A percentile compares a stretch with the other conserved stretches of the same genome.
Evolutionary conservation across 108 stramenopile genomes (phyloP).

Genomic region (Nannochloropsis salina): DNA sequence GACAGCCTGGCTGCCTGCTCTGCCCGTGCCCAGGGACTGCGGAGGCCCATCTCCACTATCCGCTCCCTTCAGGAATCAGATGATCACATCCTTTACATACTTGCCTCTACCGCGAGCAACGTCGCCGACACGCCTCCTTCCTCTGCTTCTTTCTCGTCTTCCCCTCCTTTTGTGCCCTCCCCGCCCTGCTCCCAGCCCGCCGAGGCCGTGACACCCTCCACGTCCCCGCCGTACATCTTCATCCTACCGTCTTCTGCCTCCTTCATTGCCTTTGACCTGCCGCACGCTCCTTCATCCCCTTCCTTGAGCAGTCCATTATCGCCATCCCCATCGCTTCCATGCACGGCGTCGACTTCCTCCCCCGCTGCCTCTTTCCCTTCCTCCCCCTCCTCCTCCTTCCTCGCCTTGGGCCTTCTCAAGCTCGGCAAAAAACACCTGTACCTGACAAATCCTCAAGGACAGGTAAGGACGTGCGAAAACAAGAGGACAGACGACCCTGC

Average conservation of each 20-base stretch:
- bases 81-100: background rate
- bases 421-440: constrained; percentile 39
- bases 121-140: background rate
- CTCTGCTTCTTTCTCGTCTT: background rate
- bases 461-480: background rate
- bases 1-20: background rate
- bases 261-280: background rate
- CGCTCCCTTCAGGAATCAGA: background rate
- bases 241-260: background rate
- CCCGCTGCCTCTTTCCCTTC: background rate
- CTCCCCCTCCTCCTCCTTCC: background rate
- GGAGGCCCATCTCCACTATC: background rate
- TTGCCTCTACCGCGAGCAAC: background rate
- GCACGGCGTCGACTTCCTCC: too few relatives aligned
- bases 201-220: too few relatives aligned
- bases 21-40: background rate
- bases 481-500: background rate
- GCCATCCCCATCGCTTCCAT: too few relatives aligned
- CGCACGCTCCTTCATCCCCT: too few relatives aligned
- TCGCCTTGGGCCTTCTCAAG: constrained; percentile 27
- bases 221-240: background rate
- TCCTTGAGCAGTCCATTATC: too few relatives aligned
- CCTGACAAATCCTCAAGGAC: background rate
- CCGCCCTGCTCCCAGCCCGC: too few relatives aligned
- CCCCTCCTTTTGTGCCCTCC: background rate